These are phyloP conservation scores for Acer negundo DNA, from an alignment of 345 rosid genomes.

Conservation along the genomic window DNA sequence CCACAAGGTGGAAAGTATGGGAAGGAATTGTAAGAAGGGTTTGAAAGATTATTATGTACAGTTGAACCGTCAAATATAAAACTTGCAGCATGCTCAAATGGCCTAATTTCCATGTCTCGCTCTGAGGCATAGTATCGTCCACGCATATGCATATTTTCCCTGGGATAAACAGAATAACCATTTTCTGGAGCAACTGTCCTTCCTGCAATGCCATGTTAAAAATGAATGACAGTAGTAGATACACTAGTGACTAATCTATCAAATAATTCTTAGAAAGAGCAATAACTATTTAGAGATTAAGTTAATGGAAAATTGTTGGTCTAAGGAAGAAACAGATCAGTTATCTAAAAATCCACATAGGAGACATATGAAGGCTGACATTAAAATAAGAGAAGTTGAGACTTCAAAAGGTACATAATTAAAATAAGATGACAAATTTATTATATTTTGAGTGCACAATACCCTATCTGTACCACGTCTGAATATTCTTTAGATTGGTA, in stretches of 20 bases:
- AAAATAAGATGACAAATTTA: background rate
- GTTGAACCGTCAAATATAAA: constrained; percentile 18
- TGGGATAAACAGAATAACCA: constrained; percentile 21
- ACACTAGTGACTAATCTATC: background rate
- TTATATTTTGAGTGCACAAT: background rate
- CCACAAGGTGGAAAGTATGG: constrained; percentile 22
- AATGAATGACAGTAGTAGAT: background rate
- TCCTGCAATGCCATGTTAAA: constrained; percentile 21
- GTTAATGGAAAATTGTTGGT: background rate
- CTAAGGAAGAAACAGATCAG: background rate
- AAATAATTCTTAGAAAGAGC: background rate
- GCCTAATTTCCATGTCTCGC: constrained; percentile 15
- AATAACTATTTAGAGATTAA: background rate
- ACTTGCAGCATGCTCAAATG: constrained; percentile 23
- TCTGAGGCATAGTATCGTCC: constrained; percentile 22
- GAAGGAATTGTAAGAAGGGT: constrained; percentile 17
- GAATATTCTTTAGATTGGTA: background rate
- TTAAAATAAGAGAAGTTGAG: background rate
- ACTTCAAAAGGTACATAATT: background rate
- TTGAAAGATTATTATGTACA: constrained; percentile 14
- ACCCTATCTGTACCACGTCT: background rate
- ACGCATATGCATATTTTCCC: constrained; percentile 11
- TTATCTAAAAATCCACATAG: background rate
- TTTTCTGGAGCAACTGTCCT: constrained; percentile 28
- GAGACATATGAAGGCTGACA: background rate